Base-by-base conservation (phyloP, 108 stramenopile species). In the Cyclotella distinguenda region DNA sequence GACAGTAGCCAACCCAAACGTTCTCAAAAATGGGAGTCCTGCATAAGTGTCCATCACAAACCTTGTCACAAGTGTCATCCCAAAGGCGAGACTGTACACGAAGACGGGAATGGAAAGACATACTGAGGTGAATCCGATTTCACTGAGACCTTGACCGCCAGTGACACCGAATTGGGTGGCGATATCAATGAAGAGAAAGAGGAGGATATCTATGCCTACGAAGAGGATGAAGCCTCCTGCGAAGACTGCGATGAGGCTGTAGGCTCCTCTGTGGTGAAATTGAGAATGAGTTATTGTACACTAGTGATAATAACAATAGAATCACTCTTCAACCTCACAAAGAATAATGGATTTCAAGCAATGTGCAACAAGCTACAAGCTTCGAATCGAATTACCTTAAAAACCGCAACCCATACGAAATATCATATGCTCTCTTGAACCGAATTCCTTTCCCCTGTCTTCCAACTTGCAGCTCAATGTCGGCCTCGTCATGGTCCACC, bases 1-100 rank as follows among this genome's bases (percentile, higher is more conserved):
- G 26, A 71, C 76, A 12, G 58, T 1, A 51, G 52, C 64, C 70
- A 64, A 58, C 9, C 76, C 76, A 32, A 71, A 77, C 19, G 59
- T 65, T 15, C 56, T 62, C 7, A 77, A 56, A 32, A 77, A 58
- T 5, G 69, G 76, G 51, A 71, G 69, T 9, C 76, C 76, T 27
- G 56, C 48, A 33, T 64, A 77, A 1, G 76, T 68, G 12, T 77
- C 76, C 27, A 60, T 32, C 19, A 77, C 52, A 35, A 77, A 77
- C 15, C 63, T 30, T 0, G 64, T 66, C 27, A 71, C 52, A 2
- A 77, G 53, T 13, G 76, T 68, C 76, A 77, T 77, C 0, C 23
- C 69, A 21, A 64, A 57, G 21, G 70, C 28, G 22, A 77, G 38
- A 42, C 60, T 43, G 31, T 77, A 71, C 0, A 77, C 64, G 33